These are phyloP conservation scores for Thermothielavioides terrestris DNA, from an alignment of 495 filamentous ascomycete genomes.

Conservation along the genomic window DNA sequence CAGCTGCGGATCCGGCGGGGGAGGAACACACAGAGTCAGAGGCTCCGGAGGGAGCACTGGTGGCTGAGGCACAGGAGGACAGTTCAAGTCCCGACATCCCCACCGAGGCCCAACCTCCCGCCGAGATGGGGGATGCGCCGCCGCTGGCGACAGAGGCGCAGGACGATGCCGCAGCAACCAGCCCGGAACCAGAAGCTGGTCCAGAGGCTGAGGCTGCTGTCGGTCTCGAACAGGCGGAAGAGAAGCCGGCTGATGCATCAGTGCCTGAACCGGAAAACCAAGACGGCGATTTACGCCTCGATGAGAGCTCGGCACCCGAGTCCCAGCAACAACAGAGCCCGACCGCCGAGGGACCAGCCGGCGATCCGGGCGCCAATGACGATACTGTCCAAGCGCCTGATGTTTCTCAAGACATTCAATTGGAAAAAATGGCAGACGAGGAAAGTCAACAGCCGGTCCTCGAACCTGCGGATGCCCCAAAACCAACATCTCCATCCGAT, in stretches of 20 bases:
- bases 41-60: background rate
- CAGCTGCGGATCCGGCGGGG: background rate
- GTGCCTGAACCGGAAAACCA: background rate
- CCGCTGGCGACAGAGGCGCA: too few relatives aligned
- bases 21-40: background rate
- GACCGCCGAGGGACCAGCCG: too few relatives aligned
- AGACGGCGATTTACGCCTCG: too few relatives aligned
- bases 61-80: too few relatives aligned
- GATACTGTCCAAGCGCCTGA: background rate
- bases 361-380: too few relatives aligned
- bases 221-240: background rate
- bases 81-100: too few relatives aligned
- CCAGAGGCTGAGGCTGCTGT: background rate
- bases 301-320: too few relatives aligned
- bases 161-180: too few relatives aligned
- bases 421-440: background rate
- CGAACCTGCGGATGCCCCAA: background rate
- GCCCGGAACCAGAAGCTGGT: background rate
- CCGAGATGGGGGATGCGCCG: background rate
- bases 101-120: background rate
- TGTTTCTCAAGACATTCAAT: background rate
- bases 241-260: background rate
- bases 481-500: too few relatives aligned
- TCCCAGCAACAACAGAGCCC: too few relatives aligned
- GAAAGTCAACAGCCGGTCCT: background rate